A percentile compares a stretch with the other conserved stretches of the same genome.
Conservation (phyloP, 306 rosid species). For the Quercus glauca region DNA sequence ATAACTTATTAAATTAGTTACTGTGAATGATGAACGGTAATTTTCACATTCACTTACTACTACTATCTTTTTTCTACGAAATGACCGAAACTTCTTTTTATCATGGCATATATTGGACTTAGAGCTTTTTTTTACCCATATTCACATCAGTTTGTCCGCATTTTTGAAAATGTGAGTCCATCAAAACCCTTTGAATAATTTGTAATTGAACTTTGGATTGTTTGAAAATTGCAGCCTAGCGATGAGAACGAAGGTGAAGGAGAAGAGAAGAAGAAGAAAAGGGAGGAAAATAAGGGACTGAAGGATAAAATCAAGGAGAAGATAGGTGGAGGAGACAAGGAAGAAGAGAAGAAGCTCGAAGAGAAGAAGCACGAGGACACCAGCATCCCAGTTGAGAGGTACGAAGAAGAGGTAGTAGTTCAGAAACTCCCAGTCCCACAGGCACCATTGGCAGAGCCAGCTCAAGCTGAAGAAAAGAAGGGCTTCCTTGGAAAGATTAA, state of each 20-base stretch:
- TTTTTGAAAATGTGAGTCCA: too few species aligned
- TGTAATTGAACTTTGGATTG: neutral
- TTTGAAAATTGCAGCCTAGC: slow-evolving; percentile 51
- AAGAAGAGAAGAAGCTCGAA: slow-evolving; percentile 1
- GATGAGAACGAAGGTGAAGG: slow-evolving; percentile 66
- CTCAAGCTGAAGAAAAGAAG: slow-evolving; percentile 58
- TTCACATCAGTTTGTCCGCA: too few species aligned
- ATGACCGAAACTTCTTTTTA: too few species aligned
- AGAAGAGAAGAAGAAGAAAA: slow-evolving; percentile 44
- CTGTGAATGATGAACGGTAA: too few species aligned
- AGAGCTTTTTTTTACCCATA: too few species aligned
- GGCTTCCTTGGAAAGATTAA: slow-evolving; percentile 78
- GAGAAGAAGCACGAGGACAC: slow-evolving; percentile 29
- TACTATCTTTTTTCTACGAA: too few species aligned
- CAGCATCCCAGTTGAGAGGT: slow-evolving; percentile 49
- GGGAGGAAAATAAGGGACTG: slow-evolving; percentile 48
- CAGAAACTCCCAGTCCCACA: neutral
- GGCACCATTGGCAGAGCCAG: slow-evolving; percentile 4
- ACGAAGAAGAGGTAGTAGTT: slow-evolving; percentile 23
- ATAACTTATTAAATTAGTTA: too few species aligned
- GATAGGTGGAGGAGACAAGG: slow-evolving; percentile 17
- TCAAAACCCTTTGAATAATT: neutral
- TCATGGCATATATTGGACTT: too few species aligned
- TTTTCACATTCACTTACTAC: too few species aligned
- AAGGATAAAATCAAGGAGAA: slow-evolving; percentile 35